Percentiles rank a stretch among this genome's conserved stretches.
phyloP scores from a whole-genome alignment of 192 early-diverging fungal genomes.

The Kickxella alabastrina region DNA sequence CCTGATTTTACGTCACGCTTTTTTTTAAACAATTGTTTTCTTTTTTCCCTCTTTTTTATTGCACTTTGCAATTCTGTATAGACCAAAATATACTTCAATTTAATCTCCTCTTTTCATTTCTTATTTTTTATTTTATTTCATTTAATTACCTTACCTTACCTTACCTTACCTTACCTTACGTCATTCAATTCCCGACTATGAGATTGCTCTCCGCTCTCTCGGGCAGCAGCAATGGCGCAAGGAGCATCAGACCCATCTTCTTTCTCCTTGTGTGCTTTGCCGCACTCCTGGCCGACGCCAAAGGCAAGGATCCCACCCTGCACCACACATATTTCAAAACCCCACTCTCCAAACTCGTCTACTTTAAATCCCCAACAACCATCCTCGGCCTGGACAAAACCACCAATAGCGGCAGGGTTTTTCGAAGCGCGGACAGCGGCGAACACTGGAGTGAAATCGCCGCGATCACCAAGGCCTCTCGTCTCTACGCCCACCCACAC shows the following conservation, averaged over 20 bases:
- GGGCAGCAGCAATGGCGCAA: background rate
- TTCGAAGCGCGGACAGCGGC: conserved; percentile 65
- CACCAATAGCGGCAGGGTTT: conserved; percentile 52
- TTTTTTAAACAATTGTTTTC: no score
- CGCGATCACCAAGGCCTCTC: conserved; percentile 46
- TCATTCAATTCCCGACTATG: background rate
- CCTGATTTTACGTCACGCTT: no score
- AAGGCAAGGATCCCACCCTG: no score
- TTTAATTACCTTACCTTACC: background rate
- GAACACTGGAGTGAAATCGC: conserved; percentile 55
- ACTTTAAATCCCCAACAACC: conserved; percentile 33
- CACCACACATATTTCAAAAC: conserved; percentile 38
- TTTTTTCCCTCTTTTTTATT: no score
- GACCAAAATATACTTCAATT: no score
- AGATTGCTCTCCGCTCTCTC: conserved; percentile 2
- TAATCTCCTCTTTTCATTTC: background rate
- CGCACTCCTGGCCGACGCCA: no score
- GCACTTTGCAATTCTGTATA: no score
- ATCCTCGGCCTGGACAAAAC: conserved; percentile 56
- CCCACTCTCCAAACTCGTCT: conserved; percentile 39
- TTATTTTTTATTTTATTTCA: background rate
- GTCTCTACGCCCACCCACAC: conserved; percentile 63
- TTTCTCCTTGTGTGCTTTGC: no score
- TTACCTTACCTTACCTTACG: background rate
- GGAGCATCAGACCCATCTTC: conserved; percentile 4